A percentile compares a stretch with the other conserved stretches of the same genome.
phyloP scores from a whole-genome alignment of 495 filamentous ascomycete genomes.

The Parachaetomium inaequale region DNA sequence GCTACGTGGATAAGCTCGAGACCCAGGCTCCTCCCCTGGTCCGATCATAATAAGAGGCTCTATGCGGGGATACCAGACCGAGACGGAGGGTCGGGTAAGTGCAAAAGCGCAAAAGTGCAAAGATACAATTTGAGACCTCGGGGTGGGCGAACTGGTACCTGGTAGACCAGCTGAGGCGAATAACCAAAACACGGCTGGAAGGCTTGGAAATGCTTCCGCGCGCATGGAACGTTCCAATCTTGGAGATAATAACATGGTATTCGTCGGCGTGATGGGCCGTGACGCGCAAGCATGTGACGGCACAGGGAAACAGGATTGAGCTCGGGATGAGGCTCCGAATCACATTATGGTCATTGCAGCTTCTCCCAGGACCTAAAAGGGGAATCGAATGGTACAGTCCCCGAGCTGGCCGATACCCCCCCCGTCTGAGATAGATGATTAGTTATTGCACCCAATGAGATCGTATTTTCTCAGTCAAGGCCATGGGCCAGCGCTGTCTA shows the following conservation, averaged over 20 bases:
- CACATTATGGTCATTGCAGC: background rate
- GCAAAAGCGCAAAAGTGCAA: background rate
- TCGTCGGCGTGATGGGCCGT: background rate
- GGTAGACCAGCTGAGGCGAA: background rate
- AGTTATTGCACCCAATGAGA: background rate
- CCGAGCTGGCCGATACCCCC: background rate
- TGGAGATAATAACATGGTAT: background rate
- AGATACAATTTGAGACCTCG: background rate
- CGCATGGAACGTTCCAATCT: background rate
- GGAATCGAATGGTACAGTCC: no score
- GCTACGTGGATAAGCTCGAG: background rate
- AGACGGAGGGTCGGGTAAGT: background rate
- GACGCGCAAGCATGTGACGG: background rate
- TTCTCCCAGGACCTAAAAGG: background rate
- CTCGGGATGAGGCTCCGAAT: conserved; percentile 4
- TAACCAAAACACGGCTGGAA: background rate
- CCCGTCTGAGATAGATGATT: background rate
- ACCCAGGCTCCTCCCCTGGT: background rate
- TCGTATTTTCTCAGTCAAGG: background rate
- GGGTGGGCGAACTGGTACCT: background rate
- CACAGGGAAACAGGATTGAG: background rate
- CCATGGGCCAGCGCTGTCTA: no score
- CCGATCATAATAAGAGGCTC: background rate
- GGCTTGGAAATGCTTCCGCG: background rate
- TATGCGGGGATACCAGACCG: background rate